Percentiles rank a stretch among this genome's conserved stretches.
Evolutionary conservation across 169 alveolate species (phyloP).

Genomic region (Ichthyophthirius multifiliis): DNA sequence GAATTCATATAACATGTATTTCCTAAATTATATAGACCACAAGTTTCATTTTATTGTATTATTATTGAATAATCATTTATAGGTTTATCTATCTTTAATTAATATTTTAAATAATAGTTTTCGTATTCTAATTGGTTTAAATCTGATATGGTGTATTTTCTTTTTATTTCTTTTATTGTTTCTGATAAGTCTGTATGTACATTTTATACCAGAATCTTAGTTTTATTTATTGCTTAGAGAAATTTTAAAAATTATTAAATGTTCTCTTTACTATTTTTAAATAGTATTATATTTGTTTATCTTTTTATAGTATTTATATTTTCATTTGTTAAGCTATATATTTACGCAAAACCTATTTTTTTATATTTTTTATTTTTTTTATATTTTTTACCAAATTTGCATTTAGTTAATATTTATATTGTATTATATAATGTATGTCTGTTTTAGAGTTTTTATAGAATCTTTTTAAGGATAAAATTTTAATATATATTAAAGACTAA

Average conservation of each 20-base stretch:
- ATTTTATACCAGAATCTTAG: not conserved
- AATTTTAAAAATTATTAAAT: not conserved
- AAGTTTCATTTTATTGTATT: not conserved
- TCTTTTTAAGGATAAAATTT: not conserved
- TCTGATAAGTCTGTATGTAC: not conserved
- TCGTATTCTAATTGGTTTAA: not conserved
- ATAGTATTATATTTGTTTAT: not conserved
- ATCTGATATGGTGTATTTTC: not conserved
- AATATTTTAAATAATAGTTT: not conserved
- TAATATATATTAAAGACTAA: not conserved
- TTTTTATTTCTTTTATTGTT: not conserved
- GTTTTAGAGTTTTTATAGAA: not conserved
- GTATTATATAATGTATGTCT: not conserved
- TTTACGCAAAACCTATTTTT: not conserved
- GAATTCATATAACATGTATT: not conserved
- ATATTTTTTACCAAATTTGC: not conserved
- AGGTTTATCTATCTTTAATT: not conserved
- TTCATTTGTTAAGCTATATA: not conserved
- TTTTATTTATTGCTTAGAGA: not conserved
- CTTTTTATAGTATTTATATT: not conserved
- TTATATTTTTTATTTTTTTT: not conserved
- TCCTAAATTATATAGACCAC: not conserved
- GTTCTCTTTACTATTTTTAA: not conserved
- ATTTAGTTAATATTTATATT: not conserved
- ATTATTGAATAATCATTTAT: not conserved